Conservation (phyloP, 805 yeast genomes). For the Kluyveromyces siamensis region DNA sequence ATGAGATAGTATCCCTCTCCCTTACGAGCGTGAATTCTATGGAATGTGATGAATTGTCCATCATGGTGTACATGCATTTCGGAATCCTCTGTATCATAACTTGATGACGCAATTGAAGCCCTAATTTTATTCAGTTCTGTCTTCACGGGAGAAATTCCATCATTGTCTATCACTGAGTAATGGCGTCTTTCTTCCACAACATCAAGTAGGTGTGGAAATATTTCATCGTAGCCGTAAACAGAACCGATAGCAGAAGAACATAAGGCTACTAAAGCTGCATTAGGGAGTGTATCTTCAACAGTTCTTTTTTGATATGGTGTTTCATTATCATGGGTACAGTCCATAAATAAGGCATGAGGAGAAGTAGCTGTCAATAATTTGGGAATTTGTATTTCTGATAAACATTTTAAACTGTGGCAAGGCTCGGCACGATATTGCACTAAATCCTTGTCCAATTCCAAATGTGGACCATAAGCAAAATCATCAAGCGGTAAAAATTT, state of each 20-base stretch:
- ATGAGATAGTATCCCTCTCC: slow-evolving; percentile 86
- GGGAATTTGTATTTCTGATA: slow-evolving; percentile 63
- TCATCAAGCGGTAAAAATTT: slow-evolving; percentile 71
- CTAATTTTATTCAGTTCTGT: slow-evolving; percentile 49
- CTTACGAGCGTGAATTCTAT: slow-evolving; percentile 70
- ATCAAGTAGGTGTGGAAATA: slow-evolving; percentile 73
- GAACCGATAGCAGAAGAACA: slow-evolving; percentile 93
- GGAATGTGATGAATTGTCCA: slow-evolving; percentile 85
- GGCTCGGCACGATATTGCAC: slow-evolving; percentile 7
- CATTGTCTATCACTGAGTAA: slow-evolving; percentile 38
- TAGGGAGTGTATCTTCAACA: slow-evolving; percentile 88
- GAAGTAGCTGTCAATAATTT: slow-evolving; percentile 53
- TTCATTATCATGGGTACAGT: slow-evolving; percentile 94
- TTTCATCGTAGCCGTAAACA: slow-evolving; percentile 88
- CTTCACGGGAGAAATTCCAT: slow-evolving; percentile 76
- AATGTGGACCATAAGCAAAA: slow-evolving; percentile 54
- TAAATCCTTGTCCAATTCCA: slow-evolving; percentile 29
- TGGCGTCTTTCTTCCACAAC: slow-evolving; percentile 67
- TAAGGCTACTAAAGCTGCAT: slow-evolving; percentile 87
- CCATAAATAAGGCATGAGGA: slow-evolving; percentile 96
- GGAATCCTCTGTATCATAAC: slow-evolving; percentile 43
- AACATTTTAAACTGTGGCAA: slow-evolving; percentile 20
- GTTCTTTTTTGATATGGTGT: slow-evolving; percentile 84
- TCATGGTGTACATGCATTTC: slow-evolving; percentile 94
- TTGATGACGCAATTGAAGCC: slow-evolving; percentile 43